A percentile compares a stretch with the other conserved stretches of the same genome.
Evolutionary conservation across 108 stramenopile genomes (phyloP).

Genomic region (Pelagomonas calceolata): DNA sequence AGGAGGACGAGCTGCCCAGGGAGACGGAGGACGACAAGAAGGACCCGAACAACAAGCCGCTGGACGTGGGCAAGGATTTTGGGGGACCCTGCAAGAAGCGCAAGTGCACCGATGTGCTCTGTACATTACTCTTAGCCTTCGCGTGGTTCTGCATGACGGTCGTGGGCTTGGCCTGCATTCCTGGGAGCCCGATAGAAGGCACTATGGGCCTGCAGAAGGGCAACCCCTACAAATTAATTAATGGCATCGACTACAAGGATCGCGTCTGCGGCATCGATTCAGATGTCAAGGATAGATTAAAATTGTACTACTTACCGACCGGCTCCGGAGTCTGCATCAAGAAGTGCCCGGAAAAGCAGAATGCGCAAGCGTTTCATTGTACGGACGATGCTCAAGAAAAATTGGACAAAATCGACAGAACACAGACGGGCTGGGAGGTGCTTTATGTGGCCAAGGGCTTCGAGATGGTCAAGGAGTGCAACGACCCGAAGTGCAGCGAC

Average conservation of each 20-base stretch:
- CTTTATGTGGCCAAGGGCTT: neutral
- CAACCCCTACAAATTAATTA: conserved; percentile 30
- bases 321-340: conserved; percentile 17
- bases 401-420: neutral
- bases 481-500: neutral
- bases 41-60: neutral
- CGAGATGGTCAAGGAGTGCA: neutral
- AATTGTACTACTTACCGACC: conserved; percentile 23
- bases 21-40: neutral
- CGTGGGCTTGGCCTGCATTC: conserved; percentile 34
- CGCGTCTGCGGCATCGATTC: conserved; percentile 31
- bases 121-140: conserved; percentile 24
- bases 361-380: conserved; percentile 27
- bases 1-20: conserved; percentile 11
- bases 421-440: neutral
- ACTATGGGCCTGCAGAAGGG: too few species aligned
- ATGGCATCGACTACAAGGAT: conserved; percentile 45
- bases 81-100: conserved; percentile 8
- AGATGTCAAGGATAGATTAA: conserved; percentile 11
- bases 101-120: conserved; percentile 35
- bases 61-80: neutral
- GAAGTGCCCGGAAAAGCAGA: conserved; percentile 19
- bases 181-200: neutral
- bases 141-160: conserved; percentile 37
- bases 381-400: conserved; percentile 5